Base-by-base conservation (phyloP, 1,139 yeast species). In the Geotrichum candidum region DNA sequence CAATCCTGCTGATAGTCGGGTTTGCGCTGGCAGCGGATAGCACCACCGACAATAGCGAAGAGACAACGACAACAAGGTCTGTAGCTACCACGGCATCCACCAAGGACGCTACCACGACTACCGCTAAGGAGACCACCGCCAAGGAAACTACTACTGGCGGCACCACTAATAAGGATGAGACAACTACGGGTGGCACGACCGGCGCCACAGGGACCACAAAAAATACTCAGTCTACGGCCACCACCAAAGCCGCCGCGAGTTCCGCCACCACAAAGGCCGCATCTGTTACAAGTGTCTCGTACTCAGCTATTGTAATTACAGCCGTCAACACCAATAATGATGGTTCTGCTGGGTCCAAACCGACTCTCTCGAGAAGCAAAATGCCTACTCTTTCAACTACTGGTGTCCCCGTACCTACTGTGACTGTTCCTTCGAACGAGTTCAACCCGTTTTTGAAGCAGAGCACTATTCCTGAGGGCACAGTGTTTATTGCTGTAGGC, bases 401-500 rank as follows among this genome's bases (percentile, higher is more conserved):
- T 22, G 60, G 63, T 10, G 60, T 68, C 3, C 66, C 86, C 13
- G 81, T 85, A 0, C 90, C 90, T 0, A 69, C 82, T 0, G 79
- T 87, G n/a, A 77, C 82, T 1, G 87, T 88, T 5, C 96, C 96
- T 0, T 75, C 85, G 27, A 68, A 70, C 27, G 79, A 78, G 48
- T 69, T 71, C 53, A 88, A 88, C 73, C 96, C 96, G 11, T 85
- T 80, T 69, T 78, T 89, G 41, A 73, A 80, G 66, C 74, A 78
- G 58, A 76, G 83, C 11, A 72, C 70, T 41, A 77, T 80, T 59
- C 88, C 90, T 0, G 78, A 82, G 59, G 96, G 96, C 0, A 86
- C 94, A 0, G 91, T 89, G 2, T 89, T 88, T 73, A 88, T 89
- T 64, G 88, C 89, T 0, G 87, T 88, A 38, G 96, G 95, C 0